Evolutionary conservation across 2,329 filamentous ascomycete species (phyloP).

Genomic region (Colletotrichum sp.): DNA sequence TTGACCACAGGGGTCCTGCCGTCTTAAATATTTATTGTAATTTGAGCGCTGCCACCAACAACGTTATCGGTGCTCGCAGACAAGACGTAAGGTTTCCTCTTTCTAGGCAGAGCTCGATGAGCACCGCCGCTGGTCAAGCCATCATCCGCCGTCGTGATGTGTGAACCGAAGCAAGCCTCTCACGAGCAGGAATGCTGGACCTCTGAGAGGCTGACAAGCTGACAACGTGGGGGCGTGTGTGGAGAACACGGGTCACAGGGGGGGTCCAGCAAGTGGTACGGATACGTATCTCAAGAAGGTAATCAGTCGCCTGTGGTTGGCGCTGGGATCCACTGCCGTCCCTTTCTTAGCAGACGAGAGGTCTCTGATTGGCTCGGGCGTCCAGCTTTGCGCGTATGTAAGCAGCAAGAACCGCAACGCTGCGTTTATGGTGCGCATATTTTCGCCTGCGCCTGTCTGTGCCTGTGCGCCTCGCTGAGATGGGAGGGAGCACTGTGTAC

Average conservation of each 20-base stretch:
- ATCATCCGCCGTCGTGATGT: neutral
- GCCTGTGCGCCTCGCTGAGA: neutral
- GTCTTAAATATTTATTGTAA: neutral
- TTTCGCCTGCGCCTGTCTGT: neutral
- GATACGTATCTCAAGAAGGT: neutral
- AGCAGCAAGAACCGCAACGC: neutral
- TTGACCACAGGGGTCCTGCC: neutral
- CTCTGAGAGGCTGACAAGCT: conserved; percentile 5
- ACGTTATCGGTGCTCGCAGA: neutral
- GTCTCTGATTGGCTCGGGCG: neutral
- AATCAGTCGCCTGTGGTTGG: conserved; percentile 6
- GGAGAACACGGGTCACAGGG: neutral
- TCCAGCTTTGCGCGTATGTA: neutral
- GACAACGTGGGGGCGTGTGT: neutral
- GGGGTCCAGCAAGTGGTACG: neutral
- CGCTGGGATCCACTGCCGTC: neutral
- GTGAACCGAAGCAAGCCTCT: neutral
- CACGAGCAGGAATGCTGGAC: neutral
- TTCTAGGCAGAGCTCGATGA: neutral
- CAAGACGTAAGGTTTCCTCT: neutral
- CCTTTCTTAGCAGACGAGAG: neutral
- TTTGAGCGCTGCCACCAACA: neutral
- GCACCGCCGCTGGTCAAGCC: neutral
- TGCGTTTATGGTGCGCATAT: neutral
- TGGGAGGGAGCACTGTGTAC: neutral